Evolutionary conservation across 2,329 filamentous ascomycete genomes (phyloP), one percentile per base, ranked within the genome.

Genomic region (Sordariomycetes sp.): DNA sequence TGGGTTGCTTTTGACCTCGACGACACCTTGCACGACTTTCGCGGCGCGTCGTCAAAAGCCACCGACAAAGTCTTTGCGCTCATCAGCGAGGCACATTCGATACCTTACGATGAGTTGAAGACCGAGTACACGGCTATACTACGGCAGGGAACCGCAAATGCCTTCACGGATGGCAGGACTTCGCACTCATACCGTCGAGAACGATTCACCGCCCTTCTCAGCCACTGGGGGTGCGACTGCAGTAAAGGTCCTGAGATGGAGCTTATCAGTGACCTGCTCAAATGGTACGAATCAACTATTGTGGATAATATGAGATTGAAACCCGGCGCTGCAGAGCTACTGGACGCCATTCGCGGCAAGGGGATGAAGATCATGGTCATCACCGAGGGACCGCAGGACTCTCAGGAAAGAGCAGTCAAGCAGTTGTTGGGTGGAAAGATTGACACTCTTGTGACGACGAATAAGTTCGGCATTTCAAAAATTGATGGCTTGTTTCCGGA

Each of bases 1-100:
- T 68, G 63, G 60, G 54, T 64, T 24, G 61, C 57, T 2, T 68
- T 70, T 34, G 65, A 68, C 26, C 55, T 70, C 6, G 64, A 69
- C 36, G 64, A 68, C 40, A 67, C 64, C 0, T 47, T 70, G 2
- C 66, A 69, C 37, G 54, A 63, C 30, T 69, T 67, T 32, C 60
- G 61, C 32, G 49, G 42, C 14, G 59, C 59, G 9, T 66, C 63
- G 2, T 37, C 41, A 1, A 34, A 41, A 5, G 65, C 65, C 3
- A 57, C 54, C 2, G 35, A 40, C 1, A 25, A 40, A 5, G 51
- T 58, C 5, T 53, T 68, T 5, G 33, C 39, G 2, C 24, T 32
- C 6, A 54, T 67, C 11, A 41, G 45, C 7, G 18, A 37, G 9
- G 25, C 36, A 28, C 35, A 48, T 27, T 36, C 30, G 7, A 41